These are phyloP conservation scores for Chionographis japonica DNA, from an alignment of 106 monocot genomes.

Conservation along the genomic window DNA sequence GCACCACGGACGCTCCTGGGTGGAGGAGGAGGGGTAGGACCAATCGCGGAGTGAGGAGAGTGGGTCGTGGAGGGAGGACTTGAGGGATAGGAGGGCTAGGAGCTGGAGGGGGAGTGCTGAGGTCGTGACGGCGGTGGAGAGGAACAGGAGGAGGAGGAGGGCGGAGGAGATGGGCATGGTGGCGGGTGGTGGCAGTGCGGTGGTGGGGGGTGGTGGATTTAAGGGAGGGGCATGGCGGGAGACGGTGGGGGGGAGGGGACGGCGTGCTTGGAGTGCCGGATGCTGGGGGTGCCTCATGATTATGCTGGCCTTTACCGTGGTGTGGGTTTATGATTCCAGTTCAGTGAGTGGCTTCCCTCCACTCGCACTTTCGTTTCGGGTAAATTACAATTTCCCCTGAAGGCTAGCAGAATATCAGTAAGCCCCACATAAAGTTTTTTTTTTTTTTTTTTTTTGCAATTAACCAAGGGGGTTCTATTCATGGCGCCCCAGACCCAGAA, in stretches of 20 bases:
- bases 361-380: too few species aligned
- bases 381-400: too few species aligned
- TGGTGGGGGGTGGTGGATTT: not conserved
- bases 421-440: too few species aligned
- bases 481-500: too few species aligned
- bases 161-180: not conserved
- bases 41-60: conserved; percentile 44
- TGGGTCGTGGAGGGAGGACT: conserved; percentile 63
- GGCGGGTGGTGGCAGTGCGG: conserved; percentile 6
- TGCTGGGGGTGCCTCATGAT: conserved; percentile 34
- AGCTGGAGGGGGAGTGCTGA: conserved; percentile 26
- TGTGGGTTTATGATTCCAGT: too few species aligned
- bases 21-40: conserved; percentile 16
- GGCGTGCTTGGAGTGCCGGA: conserved; percentile 19
- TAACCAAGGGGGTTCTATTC: too few species aligned
- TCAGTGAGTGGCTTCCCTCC: too few species aligned
- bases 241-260: conserved; percentile 2
- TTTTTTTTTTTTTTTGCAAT: too few species aligned
- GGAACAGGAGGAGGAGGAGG: not conserved
- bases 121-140: conserved; percentile 2
- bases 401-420: too few species aligned
- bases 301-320: not conserved
- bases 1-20: conserved; percentile 41
- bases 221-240: not conserved
- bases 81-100: conserved; percentile 67